These are phyloP conservation scores for Blastocystis sp. DNA, from an alignment of 352 stramenopile species.

Conservation along the genomic window DNA sequence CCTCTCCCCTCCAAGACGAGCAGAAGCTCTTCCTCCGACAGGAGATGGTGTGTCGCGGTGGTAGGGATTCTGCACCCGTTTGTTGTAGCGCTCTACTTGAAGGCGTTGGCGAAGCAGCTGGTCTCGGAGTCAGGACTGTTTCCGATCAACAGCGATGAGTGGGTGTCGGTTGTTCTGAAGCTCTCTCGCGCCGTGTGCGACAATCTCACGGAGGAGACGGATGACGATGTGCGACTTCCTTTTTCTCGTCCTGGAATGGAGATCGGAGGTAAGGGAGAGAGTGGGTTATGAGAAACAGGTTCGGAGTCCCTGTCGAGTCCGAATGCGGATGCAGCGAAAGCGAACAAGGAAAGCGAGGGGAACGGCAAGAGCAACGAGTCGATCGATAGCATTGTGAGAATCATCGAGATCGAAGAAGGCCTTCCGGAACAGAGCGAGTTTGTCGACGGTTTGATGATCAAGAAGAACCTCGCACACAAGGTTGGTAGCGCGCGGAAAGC, in stretches of 20 bases:
- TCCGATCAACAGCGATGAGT: not conserved
- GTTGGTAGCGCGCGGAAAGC: not conserved
- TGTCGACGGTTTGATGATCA: constrained; percentile 41
- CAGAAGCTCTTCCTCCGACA: constrained; percentile 34
- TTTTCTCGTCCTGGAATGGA: not conserved
- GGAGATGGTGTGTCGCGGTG: constrained; percentile 1
- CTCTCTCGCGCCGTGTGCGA: constrained; percentile 16
- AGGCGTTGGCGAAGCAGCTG: not conserved
- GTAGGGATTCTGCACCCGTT: not conserved
- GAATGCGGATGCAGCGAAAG: not conserved
- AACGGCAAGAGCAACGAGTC: no score
- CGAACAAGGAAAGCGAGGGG: no score
- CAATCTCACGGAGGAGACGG: constrained; percentile 17
- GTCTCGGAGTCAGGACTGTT: constrained; percentile 32
- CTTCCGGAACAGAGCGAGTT: constrained; percentile 24
- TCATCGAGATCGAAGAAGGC: not conserved
- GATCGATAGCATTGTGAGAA: no score
- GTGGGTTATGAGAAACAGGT: no score
- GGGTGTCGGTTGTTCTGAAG: not conserved
- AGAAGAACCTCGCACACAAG: constrained; percentile 54
- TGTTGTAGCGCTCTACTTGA: not conserved
- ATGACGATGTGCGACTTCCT: not conserved
- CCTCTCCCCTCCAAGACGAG: constrained; percentile 11
- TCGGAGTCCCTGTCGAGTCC: no score
- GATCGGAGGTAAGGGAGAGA: no score